Percentiles rank a stretch among this genome's conserved stretches.
phyloP scores from a whole-genome alignment of 2,329 filamentous ascomycete genomes.

The Microascus cirrosus region DNA sequence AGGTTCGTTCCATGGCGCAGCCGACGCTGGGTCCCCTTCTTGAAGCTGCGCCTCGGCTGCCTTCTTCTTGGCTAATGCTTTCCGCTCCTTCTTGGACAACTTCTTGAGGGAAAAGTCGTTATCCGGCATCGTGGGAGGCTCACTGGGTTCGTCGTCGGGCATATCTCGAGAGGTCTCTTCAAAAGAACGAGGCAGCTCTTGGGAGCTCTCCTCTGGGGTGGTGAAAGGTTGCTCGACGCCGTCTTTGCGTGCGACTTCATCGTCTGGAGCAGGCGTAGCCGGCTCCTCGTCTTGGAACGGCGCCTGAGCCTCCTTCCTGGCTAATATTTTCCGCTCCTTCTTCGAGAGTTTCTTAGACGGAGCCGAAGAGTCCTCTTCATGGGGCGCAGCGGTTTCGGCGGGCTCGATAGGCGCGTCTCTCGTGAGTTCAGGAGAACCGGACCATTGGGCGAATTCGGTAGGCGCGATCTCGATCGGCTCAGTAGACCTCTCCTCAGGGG shows the following conservation, averaged over 20 bases:
- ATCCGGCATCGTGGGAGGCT: no score
- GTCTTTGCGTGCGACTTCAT: background rate
- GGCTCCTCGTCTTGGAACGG: background rate
- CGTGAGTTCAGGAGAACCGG: background rate
- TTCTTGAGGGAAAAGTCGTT: slow-evolving; percentile 16
- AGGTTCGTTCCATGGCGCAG: background rate
- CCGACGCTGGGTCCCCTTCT: background rate
- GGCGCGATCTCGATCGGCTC: background rate
- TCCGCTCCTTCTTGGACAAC: slow-evolving; percentile 14
- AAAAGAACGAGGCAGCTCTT: background rate
- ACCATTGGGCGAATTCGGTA: background rate
- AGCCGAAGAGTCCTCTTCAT: background rate
- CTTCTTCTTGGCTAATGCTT: background rate
- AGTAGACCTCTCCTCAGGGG: background rate
- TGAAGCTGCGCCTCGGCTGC: slow-evolving; percentile 9
- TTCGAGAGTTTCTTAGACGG: slow-evolving; percentile 3
- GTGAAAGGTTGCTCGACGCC: background rate
- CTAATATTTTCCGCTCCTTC: slow-evolving; percentile 3
- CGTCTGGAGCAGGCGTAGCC: background rate
- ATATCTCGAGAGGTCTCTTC: no score
- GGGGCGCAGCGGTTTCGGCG: background rate
- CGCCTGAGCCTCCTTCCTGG: slow-evolving; percentile 9
- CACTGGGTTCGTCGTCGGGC: no score
- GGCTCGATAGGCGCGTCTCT: background rate
- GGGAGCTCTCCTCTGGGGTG: background rate